Percentiles rank a stretch among this genome's conserved stretches.
phyloP scores from a whole-genome alignment of 2,329 filamentous ascomycete species.

The Aspergillus puulaauensis region DNA sequence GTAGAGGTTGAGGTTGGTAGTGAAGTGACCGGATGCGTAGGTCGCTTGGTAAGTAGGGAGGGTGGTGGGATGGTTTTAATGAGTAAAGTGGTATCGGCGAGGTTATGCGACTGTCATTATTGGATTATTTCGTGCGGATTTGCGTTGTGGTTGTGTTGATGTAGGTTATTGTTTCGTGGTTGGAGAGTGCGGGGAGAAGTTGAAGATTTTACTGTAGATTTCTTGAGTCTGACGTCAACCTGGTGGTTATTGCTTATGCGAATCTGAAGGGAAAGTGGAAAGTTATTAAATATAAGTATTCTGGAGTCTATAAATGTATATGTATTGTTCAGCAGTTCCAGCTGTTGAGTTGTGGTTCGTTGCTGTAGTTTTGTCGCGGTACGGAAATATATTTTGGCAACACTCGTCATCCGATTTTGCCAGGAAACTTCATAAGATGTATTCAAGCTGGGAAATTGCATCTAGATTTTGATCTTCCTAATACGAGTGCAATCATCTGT shows the following conservation, averaged over 20 bases:
- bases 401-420: too few species aligned
- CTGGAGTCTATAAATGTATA: background rate
- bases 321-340: background rate
- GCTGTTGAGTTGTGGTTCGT: too few species aligned
- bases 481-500: too few species aligned
- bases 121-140: background rate
- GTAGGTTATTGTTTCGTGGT: background rate
- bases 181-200: slow-evolving; percentile 1
- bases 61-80: background rate
- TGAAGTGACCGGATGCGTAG: background rate
- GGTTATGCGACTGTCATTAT: background rate
- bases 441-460: too few species aligned
- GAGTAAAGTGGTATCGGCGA: background rate
- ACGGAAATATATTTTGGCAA: too few species aligned
- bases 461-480: too few species aligned
- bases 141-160: background rate
- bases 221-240: background rate
- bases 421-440: too few species aligned
- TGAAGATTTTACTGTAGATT: background rate
- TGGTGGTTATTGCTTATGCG: background rate
- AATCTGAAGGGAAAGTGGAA: background rate
- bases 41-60: background rate
- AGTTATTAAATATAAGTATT: background rate
- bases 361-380: too few species aligned
- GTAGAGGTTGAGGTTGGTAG: background rate